These are phyloP conservation scores for Suhomyces prunicola DNA, from an alignment of 805 yeast genomes.

Conservation along the genomic window DNA sequence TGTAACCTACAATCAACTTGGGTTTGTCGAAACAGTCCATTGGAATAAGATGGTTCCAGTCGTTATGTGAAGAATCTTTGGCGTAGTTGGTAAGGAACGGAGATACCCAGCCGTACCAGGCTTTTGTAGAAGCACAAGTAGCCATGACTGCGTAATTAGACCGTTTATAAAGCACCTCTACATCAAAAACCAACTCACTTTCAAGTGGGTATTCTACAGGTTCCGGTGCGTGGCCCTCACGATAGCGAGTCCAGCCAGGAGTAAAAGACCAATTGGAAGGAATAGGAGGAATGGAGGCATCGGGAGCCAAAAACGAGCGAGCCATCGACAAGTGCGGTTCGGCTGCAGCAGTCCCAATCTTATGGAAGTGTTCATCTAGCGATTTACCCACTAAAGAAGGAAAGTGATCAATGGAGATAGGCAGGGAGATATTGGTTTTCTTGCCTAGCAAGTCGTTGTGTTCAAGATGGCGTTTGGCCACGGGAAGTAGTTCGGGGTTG, in stretches of 20 bases:
- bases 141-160: slow-evolving; percentile 79
- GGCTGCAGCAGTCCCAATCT: slow-evolving; percentile 57
- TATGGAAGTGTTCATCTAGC: slow-evolving; percentile 82
- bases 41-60: slow-evolving; percentile 71
- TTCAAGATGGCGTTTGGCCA: slow-evolving; percentile 59
- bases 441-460: slow-evolving; percentile 73
- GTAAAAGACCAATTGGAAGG: slow-evolving; percentile 55
- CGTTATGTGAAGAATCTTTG: slow-evolving; percentile 22
- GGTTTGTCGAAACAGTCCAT: slow-evolving; percentile 48
- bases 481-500: slow-evolving; percentile 31
- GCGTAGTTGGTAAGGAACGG: slow-evolving; percentile 68
- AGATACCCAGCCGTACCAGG: slow-evolving; percentile 96
- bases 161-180: slow-evolving; percentile 76
- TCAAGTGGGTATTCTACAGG: slow-evolving; percentile 69
- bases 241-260: slow-evolving; percentile 84
- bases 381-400: slow-evolving; percentile 75
- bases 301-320: slow-evolving; percentile 33
- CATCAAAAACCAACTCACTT: slow-evolving; percentile 77
- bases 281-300: slow-evolving; percentile 28
- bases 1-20: slow-evolving; percentile 81
- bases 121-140: slow-evolving; percentile 66
- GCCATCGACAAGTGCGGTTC: slow-evolving; percentile 60
- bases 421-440: slow-evolving; percentile 57
- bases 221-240: slow-evolving; percentile 48
- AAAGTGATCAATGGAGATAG: slow-evolving; percentile 53